Conservation (phyloP, 73 alveolate genomes). For the Uronychia setigera region DNA sequence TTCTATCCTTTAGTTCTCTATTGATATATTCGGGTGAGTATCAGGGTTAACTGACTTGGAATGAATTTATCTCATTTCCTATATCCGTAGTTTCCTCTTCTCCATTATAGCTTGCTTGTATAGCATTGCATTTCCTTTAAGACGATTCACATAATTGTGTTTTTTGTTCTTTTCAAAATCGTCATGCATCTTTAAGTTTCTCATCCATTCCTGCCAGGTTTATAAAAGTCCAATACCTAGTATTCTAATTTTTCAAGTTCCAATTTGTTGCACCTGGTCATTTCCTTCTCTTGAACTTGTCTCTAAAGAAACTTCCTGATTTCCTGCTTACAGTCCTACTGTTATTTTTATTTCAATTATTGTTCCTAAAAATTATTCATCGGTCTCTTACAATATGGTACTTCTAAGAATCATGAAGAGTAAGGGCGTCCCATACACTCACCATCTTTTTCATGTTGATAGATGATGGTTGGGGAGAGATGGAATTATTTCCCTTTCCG, state of each 20-base stretch:
- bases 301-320: background rate
- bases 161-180: background rate
- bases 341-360: background rate
- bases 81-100: background rate
- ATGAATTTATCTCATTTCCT: background rate
- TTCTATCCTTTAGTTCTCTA: no score
- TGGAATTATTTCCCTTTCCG: background rate
- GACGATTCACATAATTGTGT: background rate
- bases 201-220: constrained; percentile 1
- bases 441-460: background rate
- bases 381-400: background rate
- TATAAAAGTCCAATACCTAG: background rate
- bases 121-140: background rate
- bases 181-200: background rate
- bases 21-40: no score
- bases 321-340: background rate
- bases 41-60: background rate
- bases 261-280: background rate
- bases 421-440: background rate
- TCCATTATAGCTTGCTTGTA: background rate
- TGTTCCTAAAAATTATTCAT: background rate
- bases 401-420: background rate
- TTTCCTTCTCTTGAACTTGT: background rate
- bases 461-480: background rate
- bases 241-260: background rate